Percentiles rank a stretch among this genome's conserved stretches.
These are phyloP conservation scores for Fusarium setosum DNA, from an alignment of 2,329 filamentous ascomycete species.

Conservation along the genomic window DNA sequence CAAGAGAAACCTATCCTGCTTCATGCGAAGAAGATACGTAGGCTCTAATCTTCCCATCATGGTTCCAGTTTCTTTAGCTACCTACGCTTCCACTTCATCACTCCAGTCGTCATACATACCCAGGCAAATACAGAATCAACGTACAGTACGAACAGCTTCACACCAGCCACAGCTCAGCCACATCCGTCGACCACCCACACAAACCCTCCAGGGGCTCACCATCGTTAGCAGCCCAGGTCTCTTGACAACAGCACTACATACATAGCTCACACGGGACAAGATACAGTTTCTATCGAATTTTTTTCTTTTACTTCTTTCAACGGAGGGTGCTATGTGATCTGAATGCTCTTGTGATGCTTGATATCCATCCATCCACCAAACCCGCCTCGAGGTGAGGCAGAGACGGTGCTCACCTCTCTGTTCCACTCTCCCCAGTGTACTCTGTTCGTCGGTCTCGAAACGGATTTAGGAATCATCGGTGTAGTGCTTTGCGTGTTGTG, in stretches of 20 bases:
- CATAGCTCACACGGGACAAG: background rate
- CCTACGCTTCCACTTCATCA: too few species aligned
- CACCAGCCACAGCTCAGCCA: constrained; percentile 30
- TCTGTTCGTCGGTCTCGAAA: constrained; percentile 37
- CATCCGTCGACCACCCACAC: constrained; percentile 9
- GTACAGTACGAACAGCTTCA: background rate
- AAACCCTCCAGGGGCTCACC: background rate
- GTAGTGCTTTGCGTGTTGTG: constrained; percentile 26
- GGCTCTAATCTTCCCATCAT: too few species aligned
- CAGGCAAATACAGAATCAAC: too few species aligned
- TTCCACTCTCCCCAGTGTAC: constrained; percentile 34
- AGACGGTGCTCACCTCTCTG: constrained; percentile 28
- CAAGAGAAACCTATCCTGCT: too few species aligned
- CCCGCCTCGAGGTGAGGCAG: constrained; percentile 27
- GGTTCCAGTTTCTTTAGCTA: too few species aligned
- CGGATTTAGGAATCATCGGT: constrained; percentile 28
- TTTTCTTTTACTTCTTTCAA: constrained; percentile 39
- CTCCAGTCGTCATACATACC: too few species aligned
- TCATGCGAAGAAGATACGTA: too few species aligned
- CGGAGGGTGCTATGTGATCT: constrained; percentile 41
- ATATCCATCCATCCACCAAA: constrained; percentile 43
- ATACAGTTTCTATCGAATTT: constrained; percentile 38
- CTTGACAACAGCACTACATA: background rate
- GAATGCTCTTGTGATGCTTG: constrained; percentile 39
- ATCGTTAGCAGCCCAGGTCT: background rate